Evolutionary conservation across 192 early-diverging fungal genomes (phyloP).

Genomic region (Dissophora globulifera): DNA sequence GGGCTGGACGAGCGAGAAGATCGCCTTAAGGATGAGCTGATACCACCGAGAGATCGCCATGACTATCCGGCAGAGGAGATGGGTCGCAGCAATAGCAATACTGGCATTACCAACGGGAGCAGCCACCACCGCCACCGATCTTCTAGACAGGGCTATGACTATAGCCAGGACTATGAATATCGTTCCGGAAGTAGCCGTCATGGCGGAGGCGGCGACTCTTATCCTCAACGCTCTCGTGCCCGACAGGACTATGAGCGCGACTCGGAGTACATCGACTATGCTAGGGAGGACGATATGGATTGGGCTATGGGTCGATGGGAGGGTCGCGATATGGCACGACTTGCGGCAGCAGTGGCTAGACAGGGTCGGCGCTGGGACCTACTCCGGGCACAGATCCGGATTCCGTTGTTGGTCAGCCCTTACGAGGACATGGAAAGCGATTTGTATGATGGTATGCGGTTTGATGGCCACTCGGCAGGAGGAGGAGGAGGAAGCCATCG

Average conservation of each 20-base stretch:
- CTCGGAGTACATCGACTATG: constrained; percentile 16
- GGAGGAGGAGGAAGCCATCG: too few species aligned
- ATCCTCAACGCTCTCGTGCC: too few species aligned
- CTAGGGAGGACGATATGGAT: constrained; percentile 39
- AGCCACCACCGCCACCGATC: neutral
- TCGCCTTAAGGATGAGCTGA: neutral
- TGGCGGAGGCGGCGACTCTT: neutral
- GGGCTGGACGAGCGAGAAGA: neutral
- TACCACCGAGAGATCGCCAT: neutral
- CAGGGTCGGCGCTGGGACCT: constrained; percentile 49
- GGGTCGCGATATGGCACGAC: constrained; percentile 44
- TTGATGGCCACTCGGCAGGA: constrained; percentile 5
- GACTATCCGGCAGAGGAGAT: neutral
- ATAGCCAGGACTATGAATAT: constrained; percentile 1
- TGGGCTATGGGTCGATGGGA: constrained; percentile 46
- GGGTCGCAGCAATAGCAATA: neutral
- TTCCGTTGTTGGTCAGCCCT: constrained; percentile 26
- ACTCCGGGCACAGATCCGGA: constrained; percentile 41
- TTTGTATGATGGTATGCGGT: constrained; percentile 31
- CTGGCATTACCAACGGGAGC: too few species aligned
- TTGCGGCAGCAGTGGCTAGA: constrained; percentile 41
- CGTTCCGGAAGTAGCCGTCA: too few species aligned
- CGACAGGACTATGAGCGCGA: constrained; percentile 17
- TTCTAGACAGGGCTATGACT: constrained; percentile 1
- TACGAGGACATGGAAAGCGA: constrained; percentile 29